Conservation (phyloP, 306 rosid genomes). For the Casuarina cunninghamiana region DNA sequence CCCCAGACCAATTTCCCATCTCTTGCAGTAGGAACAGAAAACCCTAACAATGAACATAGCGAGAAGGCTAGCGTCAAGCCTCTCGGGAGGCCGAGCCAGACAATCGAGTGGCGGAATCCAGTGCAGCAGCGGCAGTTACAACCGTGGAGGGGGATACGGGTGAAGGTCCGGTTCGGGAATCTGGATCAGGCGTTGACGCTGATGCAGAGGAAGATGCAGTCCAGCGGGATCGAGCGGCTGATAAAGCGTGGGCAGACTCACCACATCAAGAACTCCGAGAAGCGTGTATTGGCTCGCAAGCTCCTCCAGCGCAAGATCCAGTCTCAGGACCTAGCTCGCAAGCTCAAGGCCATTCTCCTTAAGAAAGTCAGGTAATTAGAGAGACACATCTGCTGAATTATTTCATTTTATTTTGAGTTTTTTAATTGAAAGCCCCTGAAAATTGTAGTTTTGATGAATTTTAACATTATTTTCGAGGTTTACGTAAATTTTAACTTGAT, state of each 20-base stretch:
- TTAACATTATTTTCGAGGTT: background rate
- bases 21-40: background rate
- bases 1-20: background rate
- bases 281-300: constrained; percentile 73
- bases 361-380: constrained; percentile 82
- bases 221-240: constrained; percentile 89
- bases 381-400: background rate
- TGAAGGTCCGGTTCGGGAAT: constrained; percentile 62
- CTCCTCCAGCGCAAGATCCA: constrained; percentile 55
- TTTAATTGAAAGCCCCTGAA: background rate
- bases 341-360: constrained; percentile 68
- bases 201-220: constrained; percentile 77
- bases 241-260: constrained; percentile 59
- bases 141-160: constrained; percentile 79
- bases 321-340: constrained; percentile 73
- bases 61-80: constrained; percentile 38
- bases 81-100: constrained; percentile 33
- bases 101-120: constrained; percentile 26
- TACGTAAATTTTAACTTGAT: background rate
- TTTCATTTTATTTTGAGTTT: background rate
- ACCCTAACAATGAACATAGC: constrained; percentile 55
- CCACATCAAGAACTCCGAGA: constrained; percentile 91
- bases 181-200: constrained; percentile 57
- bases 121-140: constrained; percentile 45
- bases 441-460: background rate